Conservation (phyloP, 768 basidiomycete species). For the Rhodocollybia butyracea region DNA sequence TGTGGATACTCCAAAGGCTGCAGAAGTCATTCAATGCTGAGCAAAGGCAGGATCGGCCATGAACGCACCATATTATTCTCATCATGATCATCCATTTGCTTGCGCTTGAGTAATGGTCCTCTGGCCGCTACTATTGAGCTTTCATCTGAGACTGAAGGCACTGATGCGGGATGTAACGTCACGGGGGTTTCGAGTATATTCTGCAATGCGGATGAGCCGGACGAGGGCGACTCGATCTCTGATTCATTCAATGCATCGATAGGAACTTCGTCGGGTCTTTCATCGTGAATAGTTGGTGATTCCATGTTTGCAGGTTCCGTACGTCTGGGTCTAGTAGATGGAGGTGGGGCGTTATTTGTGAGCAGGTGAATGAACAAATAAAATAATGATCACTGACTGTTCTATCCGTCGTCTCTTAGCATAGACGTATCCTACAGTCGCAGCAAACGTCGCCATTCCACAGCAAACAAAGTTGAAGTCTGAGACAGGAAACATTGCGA, state of each 20-base stretch:
- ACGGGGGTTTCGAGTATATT: background rate
- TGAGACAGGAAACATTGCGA: slow-evolving; percentile 26
- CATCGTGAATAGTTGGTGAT: background rate
- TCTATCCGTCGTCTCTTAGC: slow-evolving; percentile 7
- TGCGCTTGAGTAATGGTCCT: slow-evolving; percentile 8
- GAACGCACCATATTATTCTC: slow-evolving; percentile 7
- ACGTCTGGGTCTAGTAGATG: too few species aligned
- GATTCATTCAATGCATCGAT: background rate
- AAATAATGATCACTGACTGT: background rate
- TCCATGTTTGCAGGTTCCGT: background rate
- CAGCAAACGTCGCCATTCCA: slow-evolving; percentile 35
- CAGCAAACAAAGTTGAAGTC: slow-evolving; percentile 31
- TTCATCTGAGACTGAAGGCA: too few species aligned
- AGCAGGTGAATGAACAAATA: too few species aligned
- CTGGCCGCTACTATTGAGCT: background rate
- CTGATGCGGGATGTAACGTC: too few species aligned
- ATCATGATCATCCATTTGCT: slow-evolving; percentile 12
- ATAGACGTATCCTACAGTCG: slow-evolving; percentile 31
- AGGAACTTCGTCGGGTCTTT: background rate
- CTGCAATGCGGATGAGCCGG: background rate
- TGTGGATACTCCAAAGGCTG: slow-evolving; percentile 8
- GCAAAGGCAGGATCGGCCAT: too few species aligned
- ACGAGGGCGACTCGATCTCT: background rate
- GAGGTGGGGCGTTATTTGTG: too few species aligned
- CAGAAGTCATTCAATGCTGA: background rate